Conservation (phyloP, 257 asterid genomes). For the Striga asiatica region DNA sequence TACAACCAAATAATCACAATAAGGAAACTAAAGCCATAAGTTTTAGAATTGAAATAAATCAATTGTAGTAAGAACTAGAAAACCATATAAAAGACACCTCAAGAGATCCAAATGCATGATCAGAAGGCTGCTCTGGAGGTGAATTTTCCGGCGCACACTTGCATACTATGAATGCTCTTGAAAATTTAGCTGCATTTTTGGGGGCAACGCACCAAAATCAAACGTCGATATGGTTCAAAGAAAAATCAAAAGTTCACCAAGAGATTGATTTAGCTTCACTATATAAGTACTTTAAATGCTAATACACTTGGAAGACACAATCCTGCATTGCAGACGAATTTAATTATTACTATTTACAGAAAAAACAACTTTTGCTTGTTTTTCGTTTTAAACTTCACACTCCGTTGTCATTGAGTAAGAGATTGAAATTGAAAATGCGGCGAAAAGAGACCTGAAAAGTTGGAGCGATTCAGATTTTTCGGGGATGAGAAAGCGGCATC, state of each 20-base stretch:
- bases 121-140: slow-evolving; percentile 24
- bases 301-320: slow-evolving; percentile 14
- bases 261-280: too few relatives aligned
- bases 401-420: too few relatives aligned
- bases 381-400: not conserved
- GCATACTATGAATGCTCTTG: slow-evolving; percentile 19
- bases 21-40: not conserved
- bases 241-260: slow-evolving; percentile 19
- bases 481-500: slow-evolving; percentile 20
- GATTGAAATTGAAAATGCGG: slow-evolving; percentile 3
- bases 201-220: too few relatives aligned
- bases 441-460: slow-evolving; percentile 23
- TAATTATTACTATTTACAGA: not conserved
- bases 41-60: not conserved
- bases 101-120: slow-evolving; percentile 20
- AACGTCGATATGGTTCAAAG: not conserved
- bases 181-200: slow-evolving; percentile 31
- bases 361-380: not conserved
- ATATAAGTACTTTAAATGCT: too few relatives aligned
- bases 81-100: slow-evolving; percentile 28
- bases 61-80: not conserved
- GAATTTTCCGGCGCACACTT: slow-evolving; percentile 29
- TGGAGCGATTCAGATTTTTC: slow-evolving; percentile 6
- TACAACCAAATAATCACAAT: not conserved
- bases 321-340: slow-evolving; percentile 16